Base-by-base conservation (phyloP, 2,329 filamentous ascomycete species). In the Apiospora kogelbergensis region DNA sequence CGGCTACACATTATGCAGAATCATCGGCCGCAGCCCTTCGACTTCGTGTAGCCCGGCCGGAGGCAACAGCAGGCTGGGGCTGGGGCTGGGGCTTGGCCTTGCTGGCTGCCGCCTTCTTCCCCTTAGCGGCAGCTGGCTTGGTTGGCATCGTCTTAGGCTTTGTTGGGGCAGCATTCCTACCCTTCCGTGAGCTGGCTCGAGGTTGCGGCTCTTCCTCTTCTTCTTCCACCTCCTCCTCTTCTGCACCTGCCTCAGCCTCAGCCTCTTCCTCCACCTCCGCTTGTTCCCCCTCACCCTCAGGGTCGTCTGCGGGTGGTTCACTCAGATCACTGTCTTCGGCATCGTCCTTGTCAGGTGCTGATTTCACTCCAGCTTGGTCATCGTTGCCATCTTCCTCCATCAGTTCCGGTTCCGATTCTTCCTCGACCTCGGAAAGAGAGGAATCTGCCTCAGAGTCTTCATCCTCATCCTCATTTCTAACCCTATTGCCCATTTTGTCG, bases 401-500 rank as follows among this genome's bases (percentile, higher is more conserved):
- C 13, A 65, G 66, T 26, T 70, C 68, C 17, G 63, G 42, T 24
- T 68, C 68, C 26, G 37, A 40, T 63, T 72, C 74, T 63, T 77
- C 75, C 22, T 76, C 74, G 2, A 68, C 71, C n/a, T 77, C 74
- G 5, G 76, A 73, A 15, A 73, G 65, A n/a, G 70, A 71, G 2
- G 74, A 74, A 4, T 67, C 64, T 26, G 65, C 42, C 3, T 71
- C 71, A 13, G 71, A 73, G 26, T 76, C 72, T 37, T 76, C 71
- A 44, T 76, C 76, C 46, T 76, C 73, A 22, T 74, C 72, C 30
- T 76, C 73, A 22, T 74, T 72, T 37, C 72, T 69, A 42, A 74
- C 64, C 20, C 76, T 77, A 24, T 80, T 80, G 22, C 78, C 81
- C 3, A 78, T 75, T 2, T 80, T 73, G n/a, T 81, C 79, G 17